Percentiles rank a stretch among this genome's conserved stretches.
These are phyloP conservation scores for Exophiala calicioides DNA, from an alignment of 2,329 filamentous ascomycete genomes.

Conservation along the genomic window DNA sequence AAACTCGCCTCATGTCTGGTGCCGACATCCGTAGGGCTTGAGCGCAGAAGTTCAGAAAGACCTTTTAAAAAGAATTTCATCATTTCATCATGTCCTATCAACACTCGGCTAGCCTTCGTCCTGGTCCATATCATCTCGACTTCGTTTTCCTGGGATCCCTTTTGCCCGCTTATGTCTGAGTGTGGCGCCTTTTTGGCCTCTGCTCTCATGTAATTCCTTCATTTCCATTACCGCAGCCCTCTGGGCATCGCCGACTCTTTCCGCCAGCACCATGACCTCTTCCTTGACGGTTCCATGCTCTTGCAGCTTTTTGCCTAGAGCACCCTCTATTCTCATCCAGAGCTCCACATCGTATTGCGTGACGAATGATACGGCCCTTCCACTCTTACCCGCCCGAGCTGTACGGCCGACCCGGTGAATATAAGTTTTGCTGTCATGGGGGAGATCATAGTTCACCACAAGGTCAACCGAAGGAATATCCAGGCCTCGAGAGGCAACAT, in stretches of 20 bases:
- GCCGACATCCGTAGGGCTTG: too few species aligned
- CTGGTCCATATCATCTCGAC: constrained; percentile 69
- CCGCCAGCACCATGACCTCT: constrained; percentile 78
- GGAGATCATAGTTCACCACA: constrained; percentile 81
- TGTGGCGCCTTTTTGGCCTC: constrained; percentile 35
- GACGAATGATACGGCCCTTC: constrained; percentile 75
- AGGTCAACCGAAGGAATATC: constrained; percentile 87
- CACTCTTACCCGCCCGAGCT: constrained; percentile 80
- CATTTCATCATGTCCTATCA: neutral
- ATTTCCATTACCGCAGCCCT: constrained; percentile 75
- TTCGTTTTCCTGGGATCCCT: constrained; percentile 47
- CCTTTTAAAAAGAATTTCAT: neutral
- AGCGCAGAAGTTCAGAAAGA: too few species aligned
- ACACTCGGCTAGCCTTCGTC: constrained; percentile 62
- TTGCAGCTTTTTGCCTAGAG: constrained; percentile 72
- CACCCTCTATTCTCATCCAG: constrained; percentile 77
- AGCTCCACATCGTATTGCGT: constrained; percentile 87
- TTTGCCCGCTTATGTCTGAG: constrained; percentile 52
- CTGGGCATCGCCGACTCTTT: constrained; percentile 79
- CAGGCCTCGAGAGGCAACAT: constrained; percentile 85
- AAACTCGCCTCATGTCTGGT: too few species aligned
- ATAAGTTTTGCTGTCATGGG: constrained; percentile 84
- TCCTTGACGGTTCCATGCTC: constrained; percentile 73
- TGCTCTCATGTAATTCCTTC: constrained; percentile 73
- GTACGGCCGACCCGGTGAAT: constrained; percentile 87